Percentiles rank a stretch among this genome's conserved stretches.
These are phyloP conservation scores for Pseudocercospora pini-densiflorae DNA, from an alignment of 2,329 filamentous ascomycete genomes.

Conservation along the genomic window DNA sequence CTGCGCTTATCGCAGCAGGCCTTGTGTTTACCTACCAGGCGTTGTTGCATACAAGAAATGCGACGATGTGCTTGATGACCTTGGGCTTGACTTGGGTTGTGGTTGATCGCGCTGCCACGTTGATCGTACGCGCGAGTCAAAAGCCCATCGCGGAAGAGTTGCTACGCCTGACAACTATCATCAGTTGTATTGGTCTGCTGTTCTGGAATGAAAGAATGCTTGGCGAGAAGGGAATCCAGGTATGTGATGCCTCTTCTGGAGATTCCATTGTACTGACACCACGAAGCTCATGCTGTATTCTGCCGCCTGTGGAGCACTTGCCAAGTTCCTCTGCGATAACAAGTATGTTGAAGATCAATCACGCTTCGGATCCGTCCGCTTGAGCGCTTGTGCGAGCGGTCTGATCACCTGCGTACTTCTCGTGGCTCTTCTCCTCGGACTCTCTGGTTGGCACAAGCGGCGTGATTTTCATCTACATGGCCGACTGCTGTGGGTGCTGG, in stretches of 20 bases:
- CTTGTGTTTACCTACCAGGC: constrained; percentile 22
- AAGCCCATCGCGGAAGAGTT: not conserved
- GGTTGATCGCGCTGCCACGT: not conserved
- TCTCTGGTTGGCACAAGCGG: constrained; percentile 1
- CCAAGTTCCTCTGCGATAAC: not conserved
- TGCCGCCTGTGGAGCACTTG: not conserved
- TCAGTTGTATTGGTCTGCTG: constrained; percentile 12
- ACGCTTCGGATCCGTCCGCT: not conserved
- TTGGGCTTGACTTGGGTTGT: constrained; percentile 15
- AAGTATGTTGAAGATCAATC: not conserved
- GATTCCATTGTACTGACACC: not conserved
- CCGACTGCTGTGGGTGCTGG: not conserved
- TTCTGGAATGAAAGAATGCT: constrained; percentile 20
- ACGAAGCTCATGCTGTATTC: constrained; percentile 5
- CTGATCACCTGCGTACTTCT: not conserved
- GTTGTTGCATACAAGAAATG: constrained; percentile 18
- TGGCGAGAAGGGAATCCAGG: constrained; percentile 5
- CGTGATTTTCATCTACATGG: not conserved
- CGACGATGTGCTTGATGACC: constrained; percentile 18
- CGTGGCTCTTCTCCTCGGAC: not conserved
- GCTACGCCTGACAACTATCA: constrained; percentile 11
- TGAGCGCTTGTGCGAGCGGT: not conserved
- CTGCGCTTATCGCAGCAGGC: constrained; percentile 4
- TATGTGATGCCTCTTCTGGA: not conserved
- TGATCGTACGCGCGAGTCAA: constrained; percentile 5